Evolutionary conservation across 2,329 filamentous ascomycete genomes (phyloP).

Genomic region (Trichophyton mentagrophytes): DNA sequence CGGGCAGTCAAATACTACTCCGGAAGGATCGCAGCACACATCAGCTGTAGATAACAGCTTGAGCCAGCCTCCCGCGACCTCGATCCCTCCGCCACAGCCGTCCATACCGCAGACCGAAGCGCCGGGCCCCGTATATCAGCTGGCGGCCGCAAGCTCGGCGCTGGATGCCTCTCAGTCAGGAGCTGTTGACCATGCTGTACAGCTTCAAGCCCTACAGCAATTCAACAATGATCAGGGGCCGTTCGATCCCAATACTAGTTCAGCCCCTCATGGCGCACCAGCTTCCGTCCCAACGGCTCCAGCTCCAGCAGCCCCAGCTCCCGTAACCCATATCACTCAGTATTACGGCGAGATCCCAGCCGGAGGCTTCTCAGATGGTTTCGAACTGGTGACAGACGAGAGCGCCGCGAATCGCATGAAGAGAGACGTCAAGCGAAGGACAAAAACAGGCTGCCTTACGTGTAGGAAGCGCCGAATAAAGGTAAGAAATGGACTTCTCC

Average conservation of each 20-base stretch:
- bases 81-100: not conserved
- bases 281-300: not conserved
- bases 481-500: constrained; percentile 37
- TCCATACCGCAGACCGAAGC: not conserved
- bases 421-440: constrained; percentile 64
- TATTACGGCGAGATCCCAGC: constrained; percentile 35
- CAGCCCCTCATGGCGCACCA: not conserved
- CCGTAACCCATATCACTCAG: constrained; percentile 26
- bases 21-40: not conserved
- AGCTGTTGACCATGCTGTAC: constrained; percentile 24
- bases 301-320: not conserved
- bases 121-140: not conserved
- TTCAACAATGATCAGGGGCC: constrained; percentile 7
- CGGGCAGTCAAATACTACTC: not conserved
- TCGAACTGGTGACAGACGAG: constrained; percentile 37
- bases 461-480: constrained; percentile 58
- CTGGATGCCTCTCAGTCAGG: constrained; percentile 16
- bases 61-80: not conserved
- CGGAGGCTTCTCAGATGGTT: constrained; percentile 36
- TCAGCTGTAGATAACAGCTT: not conserved
- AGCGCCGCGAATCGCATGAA: constrained; percentile 46
- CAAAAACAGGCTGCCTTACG: constrained; percentile 59
- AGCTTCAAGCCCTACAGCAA: constrained; percentile 9
- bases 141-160: not conserved
- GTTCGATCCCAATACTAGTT: constrained; percentile 5